Conservation (phyloP, 2,329 filamentous ascomycete species). For the Colletotrichum acutatum region DNA sequence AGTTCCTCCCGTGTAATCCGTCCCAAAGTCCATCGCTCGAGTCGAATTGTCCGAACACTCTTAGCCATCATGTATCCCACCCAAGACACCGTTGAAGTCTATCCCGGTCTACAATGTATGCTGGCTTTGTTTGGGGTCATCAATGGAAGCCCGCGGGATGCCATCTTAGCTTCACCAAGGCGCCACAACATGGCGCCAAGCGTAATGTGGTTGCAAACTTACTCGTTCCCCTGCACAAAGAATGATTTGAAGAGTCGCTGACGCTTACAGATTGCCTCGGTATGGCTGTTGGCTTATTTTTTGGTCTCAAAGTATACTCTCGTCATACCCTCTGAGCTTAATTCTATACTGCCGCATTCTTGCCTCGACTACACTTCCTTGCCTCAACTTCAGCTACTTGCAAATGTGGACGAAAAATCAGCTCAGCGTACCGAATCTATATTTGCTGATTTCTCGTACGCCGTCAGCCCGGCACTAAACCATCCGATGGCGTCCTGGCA, state of each 20-base stretch:
- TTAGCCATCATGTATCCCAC: neutral
- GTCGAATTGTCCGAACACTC: neutral
- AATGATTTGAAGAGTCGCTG: neutral
- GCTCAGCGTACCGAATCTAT: neutral
- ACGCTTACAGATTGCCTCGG: neutral
- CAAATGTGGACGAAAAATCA: neutral
- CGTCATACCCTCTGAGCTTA: neutral
- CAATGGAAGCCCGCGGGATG: neutral
- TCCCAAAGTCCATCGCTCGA: neutral
- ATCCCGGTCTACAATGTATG: no score
- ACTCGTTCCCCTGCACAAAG: neutral
- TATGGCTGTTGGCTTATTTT: neutral
- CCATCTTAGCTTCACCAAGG: neutral
- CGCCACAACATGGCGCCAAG: conserved; percentile 14
- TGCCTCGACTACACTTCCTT: neutral
- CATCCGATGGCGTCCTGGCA: conserved; percentile 5
- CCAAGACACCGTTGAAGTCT: neutral
- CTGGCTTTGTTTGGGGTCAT: neutral
- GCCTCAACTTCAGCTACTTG: neutral
- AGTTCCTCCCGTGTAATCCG: neutral
- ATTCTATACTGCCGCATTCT: neutral
- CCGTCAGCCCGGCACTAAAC: neutral
- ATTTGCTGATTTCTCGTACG: neutral
- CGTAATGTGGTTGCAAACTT: neutral
- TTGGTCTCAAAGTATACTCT: neutral